Percentiles rank a stretch among this genome's conserved stretches.
phyloP scores from a whole-genome alignment of 192 early-diverging fungal genomes.

The Podila verticillata region DNA sequence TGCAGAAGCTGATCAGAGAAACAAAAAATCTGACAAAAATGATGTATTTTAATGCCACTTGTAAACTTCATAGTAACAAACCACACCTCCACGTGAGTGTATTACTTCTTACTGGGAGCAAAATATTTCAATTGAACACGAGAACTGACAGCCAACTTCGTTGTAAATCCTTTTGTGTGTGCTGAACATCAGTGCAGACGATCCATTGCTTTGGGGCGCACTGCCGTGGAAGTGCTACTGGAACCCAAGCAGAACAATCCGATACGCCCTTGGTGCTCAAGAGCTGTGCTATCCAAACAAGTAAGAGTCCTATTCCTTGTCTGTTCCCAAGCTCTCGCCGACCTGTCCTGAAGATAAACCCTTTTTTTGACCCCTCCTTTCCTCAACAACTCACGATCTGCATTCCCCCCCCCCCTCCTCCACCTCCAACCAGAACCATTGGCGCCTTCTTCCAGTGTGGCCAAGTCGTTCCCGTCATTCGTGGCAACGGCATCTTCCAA shows the following conservation, averaged over 20 bases:
- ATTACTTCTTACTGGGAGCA: too few relatives aligned
- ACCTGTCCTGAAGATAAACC: neutral
- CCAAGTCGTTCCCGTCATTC: constrained; percentile 82
- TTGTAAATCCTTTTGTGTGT: neutral
- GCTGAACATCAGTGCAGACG: constrained; percentile 60
- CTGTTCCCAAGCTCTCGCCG: neutral
- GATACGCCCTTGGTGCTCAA: constrained; percentile 88
- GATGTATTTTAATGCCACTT: neutral
- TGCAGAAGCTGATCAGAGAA: neutral
- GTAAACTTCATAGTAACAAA: constrained; percentile 65
- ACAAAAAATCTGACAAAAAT: neutral
- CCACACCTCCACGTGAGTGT: constrained; percentile 69
- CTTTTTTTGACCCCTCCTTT: neutral
- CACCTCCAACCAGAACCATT: constrained; percentile 42
- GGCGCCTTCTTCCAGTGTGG: constrained; percentile 78
- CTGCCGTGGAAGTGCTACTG: constrained; percentile 65
- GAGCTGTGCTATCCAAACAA: constrained; percentile 85
- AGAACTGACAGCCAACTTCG: neutral
- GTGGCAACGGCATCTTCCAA: constrained; percentile 88
- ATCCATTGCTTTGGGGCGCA: constrained; percentile 80
- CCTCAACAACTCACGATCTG: neutral
- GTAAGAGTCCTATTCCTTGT: constrained; percentile 40
- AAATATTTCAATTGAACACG: neutral
- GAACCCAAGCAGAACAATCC: constrained; percentile 59
- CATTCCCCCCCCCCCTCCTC: too few relatives aligned